Base-by-base conservation (phyloP, 2,329 filamentous ascomycete genomes). In the Nectriaceae sp. region DNA sequence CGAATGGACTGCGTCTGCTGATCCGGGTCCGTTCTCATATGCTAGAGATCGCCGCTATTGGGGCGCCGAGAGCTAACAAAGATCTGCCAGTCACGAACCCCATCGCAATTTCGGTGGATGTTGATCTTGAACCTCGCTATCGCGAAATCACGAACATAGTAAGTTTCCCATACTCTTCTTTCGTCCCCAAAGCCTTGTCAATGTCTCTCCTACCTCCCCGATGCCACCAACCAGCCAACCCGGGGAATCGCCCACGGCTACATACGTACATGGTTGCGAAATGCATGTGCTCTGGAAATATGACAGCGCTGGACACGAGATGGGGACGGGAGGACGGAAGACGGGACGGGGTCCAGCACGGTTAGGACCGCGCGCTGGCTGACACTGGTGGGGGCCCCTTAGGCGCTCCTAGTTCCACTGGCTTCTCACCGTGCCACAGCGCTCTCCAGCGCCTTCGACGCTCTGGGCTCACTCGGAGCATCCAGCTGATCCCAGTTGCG, bases 261-360 rank as follows among this genome's bases (percentile, higher is more conserved):
- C n/a, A n/a, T n/a, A n/a, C n/a, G n/a, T n/a, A n/a, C n/a, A n/a
- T n/a, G n/a, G n/a, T n/a, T n/a, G n/a, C n/a, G n/a, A n/a, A n/a
- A 31, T 15, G 26, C 26, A 8, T 31, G 15, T 31, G 26, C 26
- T 31, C 8, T 31, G 8, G 8, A 31, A 31, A 8, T 31, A 47
- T 44, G 40, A 37, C 42, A 47, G 41, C 41, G 49, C 38, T 21
- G 37, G 19, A 43, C 46, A 56, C 52, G 49, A 58, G 48, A 56
- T 52, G 57, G 57, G 56, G 57, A 60, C 57, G 60, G 60, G 57
- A 62, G 50, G 57, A 48, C 53, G 55, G 54, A 52, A 47, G 47
- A 53, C 60, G 60, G 60, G 60, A 62, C 50, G 52, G 52, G 57
- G 57, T 48, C 47, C 55, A 46, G 59, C 55, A 58, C 59, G 57